These are phyloP conservation scores for Rhodotorula sp. DNA, from an alignment of 1,284 basidiomycete species.

Conservation along the genomic window DNA sequence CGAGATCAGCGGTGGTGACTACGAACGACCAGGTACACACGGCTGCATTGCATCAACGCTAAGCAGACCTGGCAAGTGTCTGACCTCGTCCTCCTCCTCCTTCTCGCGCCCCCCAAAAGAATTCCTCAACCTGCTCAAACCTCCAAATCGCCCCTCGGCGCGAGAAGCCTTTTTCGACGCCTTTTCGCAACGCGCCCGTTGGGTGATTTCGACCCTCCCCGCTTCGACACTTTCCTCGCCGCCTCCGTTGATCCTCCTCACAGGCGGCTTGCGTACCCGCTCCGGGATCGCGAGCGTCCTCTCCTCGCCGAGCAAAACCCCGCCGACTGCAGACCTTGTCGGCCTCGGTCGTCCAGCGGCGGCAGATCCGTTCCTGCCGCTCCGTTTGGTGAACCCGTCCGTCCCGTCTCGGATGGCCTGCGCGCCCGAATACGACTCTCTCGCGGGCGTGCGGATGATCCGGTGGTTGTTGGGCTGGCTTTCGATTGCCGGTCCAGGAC, in stretches of 20 bases:
- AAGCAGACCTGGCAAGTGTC: background rate
- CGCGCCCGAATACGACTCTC: slow-evolving; percentile 42
- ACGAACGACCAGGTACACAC: slow-evolving; percentile 67
- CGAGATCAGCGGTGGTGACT: slow-evolving; percentile 82
- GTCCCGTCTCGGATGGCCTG: slow-evolving; percentile 37
- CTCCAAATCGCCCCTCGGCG: slow-evolving; percentile 38
- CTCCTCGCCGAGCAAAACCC: slow-evolving; percentile 47
- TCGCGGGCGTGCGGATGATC: slow-evolving; percentile 42
- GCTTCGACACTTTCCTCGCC: slow-evolving; percentile 18
- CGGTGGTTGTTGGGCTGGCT: slow-evolving; percentile 25
- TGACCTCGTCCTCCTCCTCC: slow-evolving; percentile 34
- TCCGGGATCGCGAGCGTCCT: slow-evolving; percentile 59
- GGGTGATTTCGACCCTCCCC: slow-evolving; percentile 25
- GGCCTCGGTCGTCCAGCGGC: slow-evolving; percentile 72
- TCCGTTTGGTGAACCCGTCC: slow-evolving; percentile 39
- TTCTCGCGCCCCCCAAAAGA: background rate
- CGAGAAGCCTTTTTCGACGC: slow-evolving; percentile 53
- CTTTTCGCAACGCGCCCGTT: slow-evolving; percentile 39
- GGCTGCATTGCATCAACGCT: background rate
- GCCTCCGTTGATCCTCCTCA: slow-evolving; percentile 68
- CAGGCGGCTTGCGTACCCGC: slow-evolving; percentile 71
- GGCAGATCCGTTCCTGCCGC: slow-evolving; percentile 63
- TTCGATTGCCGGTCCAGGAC: slow-evolving; percentile 47
- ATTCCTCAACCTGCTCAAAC: background rate
- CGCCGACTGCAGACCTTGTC: slow-evolving; percentile 61